phyloP scores from a whole-genome alignment of 768 basidiomycete species.

The Pisolithus orientalis region DNA sequence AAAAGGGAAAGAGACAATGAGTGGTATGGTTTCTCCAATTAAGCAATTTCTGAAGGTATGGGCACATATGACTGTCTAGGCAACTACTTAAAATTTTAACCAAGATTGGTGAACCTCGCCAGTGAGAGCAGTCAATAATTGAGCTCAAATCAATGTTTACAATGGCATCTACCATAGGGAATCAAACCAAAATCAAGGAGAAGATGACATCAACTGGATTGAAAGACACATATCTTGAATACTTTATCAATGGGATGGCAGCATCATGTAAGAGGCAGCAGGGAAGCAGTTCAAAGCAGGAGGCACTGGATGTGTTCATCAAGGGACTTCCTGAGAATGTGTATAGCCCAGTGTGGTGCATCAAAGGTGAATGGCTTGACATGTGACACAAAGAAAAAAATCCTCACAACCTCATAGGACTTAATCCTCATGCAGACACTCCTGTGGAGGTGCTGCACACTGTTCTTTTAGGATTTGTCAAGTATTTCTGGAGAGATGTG shows the following conservation, averaged over 20 bases:
- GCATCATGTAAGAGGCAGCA: not conserved
- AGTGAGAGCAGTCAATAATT: not conserved
- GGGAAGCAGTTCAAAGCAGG: conserved; percentile 3
- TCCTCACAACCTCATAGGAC: conserved; percentile 1
- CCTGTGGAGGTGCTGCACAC: conserved; percentile 19
- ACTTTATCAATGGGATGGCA: conserved; percentile 1
- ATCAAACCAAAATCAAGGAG: not conserved
- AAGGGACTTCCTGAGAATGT: not conserved
- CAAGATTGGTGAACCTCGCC: not conserved
- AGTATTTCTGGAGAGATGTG: conserved; percentile 17
- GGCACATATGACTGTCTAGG: not conserved
- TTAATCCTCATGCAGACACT: conserved; percentile 15
- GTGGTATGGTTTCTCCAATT: not conserved
- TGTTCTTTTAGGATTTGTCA: conserved; percentile 17
- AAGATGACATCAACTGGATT: conserved; percentile 4
- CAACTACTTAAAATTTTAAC: not conserved
- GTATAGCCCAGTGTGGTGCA: conserved; percentile 7
- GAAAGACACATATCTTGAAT: conserved; percentile 8
- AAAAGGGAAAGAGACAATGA: not conserved
- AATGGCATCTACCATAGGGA: not conserved
- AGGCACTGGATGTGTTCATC: not conserved
- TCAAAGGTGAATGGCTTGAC: conserved; percentile 1
- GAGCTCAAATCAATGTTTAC: conserved; percentile 1
- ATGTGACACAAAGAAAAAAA: not conserved
- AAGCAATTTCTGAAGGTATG: not conserved